These are phyloP conservation scores for Diatrype stigma DNA, from an alignment of 2,329 filamentous ascomycete genomes.

Conservation along the genomic window DNA sequence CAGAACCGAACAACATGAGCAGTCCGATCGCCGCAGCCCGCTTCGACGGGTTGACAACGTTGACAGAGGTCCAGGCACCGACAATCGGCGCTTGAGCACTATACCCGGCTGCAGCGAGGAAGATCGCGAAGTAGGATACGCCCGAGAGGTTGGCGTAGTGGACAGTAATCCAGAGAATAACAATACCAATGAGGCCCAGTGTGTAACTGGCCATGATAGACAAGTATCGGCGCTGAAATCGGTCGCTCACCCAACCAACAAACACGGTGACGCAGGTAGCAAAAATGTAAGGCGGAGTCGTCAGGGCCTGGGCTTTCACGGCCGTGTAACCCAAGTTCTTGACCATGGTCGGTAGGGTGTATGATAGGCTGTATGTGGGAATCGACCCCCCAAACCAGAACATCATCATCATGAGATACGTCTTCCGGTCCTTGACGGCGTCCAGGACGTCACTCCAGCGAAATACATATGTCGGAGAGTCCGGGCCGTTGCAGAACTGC, in stretches of 20 bases:
- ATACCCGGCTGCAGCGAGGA: constrained; percentile 18
- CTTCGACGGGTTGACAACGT: constrained; percentile 19
- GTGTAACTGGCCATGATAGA: constrained; percentile 16
- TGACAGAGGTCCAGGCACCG: constrained; percentile 8
- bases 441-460: constrained; percentile 14
- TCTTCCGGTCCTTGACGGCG: constrained; percentile 13
- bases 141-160: constrained; percentile 13
- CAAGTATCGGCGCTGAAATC: constrained; percentile 26
- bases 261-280: constrained; percentile 29
- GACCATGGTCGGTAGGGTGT: constrained; percentile 26
- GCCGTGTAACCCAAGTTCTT: constrained; percentile 23
- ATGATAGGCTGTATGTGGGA: constrained; percentile 20
- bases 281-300: constrained; percentile 36
- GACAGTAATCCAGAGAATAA: constrained; percentile 17
- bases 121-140: constrained; percentile 19
- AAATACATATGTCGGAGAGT: constrained; percentile 13
- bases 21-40: constrained; percentile 17
- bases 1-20: constrained; percentile 13
- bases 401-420: constrained; percentile 18
- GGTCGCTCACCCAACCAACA: constrained; percentile 31
- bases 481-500: constrained; percentile 10
- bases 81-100: constrained; percentile 10
- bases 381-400: constrained; percentile 21
- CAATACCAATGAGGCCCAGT: constrained; percentile 14
- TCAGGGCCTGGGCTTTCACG: constrained; percentile 23